These are phyloP conservation scores for Spongospora subterranea DNA, from an alignment of 208 protist genomes.

Conservation along the genomic window DNA sequence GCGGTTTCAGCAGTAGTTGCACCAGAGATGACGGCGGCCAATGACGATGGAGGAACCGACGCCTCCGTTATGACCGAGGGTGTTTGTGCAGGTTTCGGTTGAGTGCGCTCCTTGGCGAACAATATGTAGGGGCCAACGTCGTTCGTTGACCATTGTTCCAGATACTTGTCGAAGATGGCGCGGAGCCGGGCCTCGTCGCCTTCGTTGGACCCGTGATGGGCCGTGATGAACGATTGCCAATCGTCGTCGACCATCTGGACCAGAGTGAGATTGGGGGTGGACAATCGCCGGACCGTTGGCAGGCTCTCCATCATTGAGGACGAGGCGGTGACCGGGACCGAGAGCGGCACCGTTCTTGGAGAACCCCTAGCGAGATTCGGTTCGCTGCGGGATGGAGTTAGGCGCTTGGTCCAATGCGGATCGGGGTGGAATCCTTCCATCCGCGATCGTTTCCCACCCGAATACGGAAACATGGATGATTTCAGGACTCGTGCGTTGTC, in stretches of 20 bases:
- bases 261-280: constrained; percentile 1
- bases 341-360: neutral
- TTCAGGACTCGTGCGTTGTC: constrained; percentile 50
- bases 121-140: neutral
- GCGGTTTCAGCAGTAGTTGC: neutral
- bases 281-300: neutral
- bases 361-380: neutral
- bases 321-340: neutral
- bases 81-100: neutral
- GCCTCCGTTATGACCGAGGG: too few species aligned
- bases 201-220: neutral
- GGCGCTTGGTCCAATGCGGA: neutral
- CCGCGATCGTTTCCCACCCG: neutral
- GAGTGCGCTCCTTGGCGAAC: neutral
- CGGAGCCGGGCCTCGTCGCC: neutral
- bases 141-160: constrained; percentile 25
- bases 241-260: constrained; percentile 35
- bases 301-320: too few species aligned
- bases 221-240: neutral
- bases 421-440: constrained; percentile 5
- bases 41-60: too few species aligned
- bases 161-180: neutral
- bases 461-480: constrained; percentile 52
- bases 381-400: neutral
- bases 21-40: neutral